phyloP scores from a whole-genome alignment of 2,329 filamentous ascomycete species.

The Trichoderma breve region DNA sequence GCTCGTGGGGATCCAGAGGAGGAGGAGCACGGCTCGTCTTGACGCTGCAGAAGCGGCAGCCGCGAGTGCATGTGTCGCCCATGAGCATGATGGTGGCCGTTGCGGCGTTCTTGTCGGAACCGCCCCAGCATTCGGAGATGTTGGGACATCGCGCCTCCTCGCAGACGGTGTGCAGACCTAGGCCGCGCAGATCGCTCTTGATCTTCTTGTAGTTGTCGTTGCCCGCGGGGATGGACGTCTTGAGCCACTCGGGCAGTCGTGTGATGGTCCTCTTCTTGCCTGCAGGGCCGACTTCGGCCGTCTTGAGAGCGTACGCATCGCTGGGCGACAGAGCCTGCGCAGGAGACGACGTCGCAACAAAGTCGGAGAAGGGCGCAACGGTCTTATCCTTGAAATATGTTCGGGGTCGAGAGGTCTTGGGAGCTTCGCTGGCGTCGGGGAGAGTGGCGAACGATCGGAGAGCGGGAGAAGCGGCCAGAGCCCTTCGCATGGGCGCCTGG shows the following conservation, averaged over 20 bases:
- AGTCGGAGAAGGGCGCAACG: slow-evolving; percentile 58
- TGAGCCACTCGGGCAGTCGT: slow-evolving; percentile 88
- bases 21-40: slow-evolving; percentile 77
- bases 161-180: slow-evolving; percentile 92
- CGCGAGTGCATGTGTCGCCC: slow-evolving; percentile 96
- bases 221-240: slow-evolving; percentile 86
- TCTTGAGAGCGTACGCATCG: slow-evolving; percentile 60
- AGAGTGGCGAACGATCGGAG: slow-evolving; percentile 48
- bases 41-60: slow-evolving; percentile 94
- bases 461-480: slow-evolving; percentile 35
- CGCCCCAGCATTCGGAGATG: slow-evolving; percentile 97
- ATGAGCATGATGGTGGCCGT: slow-evolving; percentile 99
- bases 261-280: slow-evolving; percentile 64
- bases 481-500: slow-evolving; percentile 43
- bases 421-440: slow-evolving; percentile 30
- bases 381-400: slow-evolving; percentile 60
- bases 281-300: slow-evolving; percentile 62
- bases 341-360: slow-evolving; percentile 45
- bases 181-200: slow-evolving; percentile 84
- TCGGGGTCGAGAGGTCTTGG: slow-evolving; percentile 34
- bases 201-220: slow-evolving; percentile 88
- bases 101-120: slow-evolving; percentile 79
- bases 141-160: slow-evolving; percentile 97
- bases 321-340: slow-evolving; percentile 44
- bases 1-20: slow-evolving; percentile 90